Conservation (phyloP, 257 asterid species). For the Asclepias syriaca region DNA sequence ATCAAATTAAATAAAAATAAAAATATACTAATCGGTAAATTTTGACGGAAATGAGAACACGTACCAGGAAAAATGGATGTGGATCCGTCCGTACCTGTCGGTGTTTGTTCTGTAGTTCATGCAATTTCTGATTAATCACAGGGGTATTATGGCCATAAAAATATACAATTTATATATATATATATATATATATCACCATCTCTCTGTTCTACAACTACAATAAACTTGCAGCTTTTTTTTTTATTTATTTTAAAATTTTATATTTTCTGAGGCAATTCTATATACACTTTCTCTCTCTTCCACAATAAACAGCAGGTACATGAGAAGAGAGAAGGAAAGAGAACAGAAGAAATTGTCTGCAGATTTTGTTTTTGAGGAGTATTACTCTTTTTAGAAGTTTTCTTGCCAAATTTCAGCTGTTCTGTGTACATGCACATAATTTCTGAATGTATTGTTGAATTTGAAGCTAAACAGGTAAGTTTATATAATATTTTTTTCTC, state of each 20-base stretch:
- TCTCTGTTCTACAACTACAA: not conserved
- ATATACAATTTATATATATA: too few relatives aligned
- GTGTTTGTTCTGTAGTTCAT: slow-evolving; percentile 14
- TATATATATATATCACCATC: not conserved
- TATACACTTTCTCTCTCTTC: too few relatives aligned
- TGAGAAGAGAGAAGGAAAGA: not conserved
- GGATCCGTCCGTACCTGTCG: slow-evolving; percentile 22
- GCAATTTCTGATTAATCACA: slow-evolving; percentile 9
- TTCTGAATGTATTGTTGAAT: not conserved
- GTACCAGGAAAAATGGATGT: not conserved
- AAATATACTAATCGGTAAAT: too few relatives aligned
- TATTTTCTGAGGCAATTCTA: too few relatives aligned
- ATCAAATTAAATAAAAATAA: too few relatives aligned
- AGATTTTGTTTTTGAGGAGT: not conserved
- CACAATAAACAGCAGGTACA: not conserved
- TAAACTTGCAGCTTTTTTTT: too few relatives aligned
- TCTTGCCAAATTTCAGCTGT: not conserved
- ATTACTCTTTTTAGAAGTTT: not conserved
- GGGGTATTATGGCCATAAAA: slow-evolving; percentile 19
- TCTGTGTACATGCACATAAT: not conserved
- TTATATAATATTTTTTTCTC: not conserved
- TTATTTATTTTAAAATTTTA: too few relatives aligned
- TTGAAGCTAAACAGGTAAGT: slow-evolving; percentile 25
- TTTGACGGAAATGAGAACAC: too few relatives aligned
- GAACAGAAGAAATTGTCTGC: not conserved